Percentiles rank a stretch among this genome's conserved stretches.
Conservation (phyloP, 371 early-diverging fungal genomes). For the Syncephalastrum monosporum region DNA sequence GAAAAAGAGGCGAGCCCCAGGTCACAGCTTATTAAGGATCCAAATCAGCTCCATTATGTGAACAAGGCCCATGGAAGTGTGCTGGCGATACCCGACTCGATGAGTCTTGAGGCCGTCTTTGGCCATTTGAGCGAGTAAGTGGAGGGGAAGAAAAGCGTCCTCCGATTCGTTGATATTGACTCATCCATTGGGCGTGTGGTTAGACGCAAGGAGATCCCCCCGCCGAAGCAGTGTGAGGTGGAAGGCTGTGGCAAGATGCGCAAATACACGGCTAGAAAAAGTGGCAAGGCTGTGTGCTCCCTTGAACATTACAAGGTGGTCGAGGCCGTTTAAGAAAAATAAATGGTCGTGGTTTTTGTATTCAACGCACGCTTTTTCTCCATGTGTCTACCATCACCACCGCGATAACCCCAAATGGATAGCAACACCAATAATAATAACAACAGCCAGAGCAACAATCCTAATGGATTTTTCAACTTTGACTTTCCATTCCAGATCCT, state of each 20-base stretch:
- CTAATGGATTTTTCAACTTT: conserved; percentile 8
- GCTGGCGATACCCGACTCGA: conserved; percentile 28
- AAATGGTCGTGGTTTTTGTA: no score
- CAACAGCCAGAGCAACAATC: conserved; percentile 1
- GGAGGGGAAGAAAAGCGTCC: neutral
- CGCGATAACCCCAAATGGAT: no score
- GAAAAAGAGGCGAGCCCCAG: conserved; percentile 14
- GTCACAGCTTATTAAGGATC: conserved; percentile 15
- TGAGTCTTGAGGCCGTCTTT: conserved; percentile 31
- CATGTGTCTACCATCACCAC: no score
- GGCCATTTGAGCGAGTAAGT: conserved; percentile 6
- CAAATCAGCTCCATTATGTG: conserved; percentile 32
- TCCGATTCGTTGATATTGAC: neutral
- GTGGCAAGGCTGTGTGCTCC: conserved; percentile 42
- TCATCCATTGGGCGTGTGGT: no score
- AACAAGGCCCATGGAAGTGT: conserved; percentile 21
- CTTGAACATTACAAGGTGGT: conserved; percentile 42
- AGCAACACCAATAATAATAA: no score
- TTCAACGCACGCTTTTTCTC: no score
- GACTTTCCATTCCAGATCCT: conserved; percentile 10
- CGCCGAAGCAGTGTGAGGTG: conserved; percentile 17
- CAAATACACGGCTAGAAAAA: conserved; percentile 39
- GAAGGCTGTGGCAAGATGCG: conserved; percentile 32
- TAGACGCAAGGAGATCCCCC: no score
- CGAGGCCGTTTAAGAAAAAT: conserved; percentile 10